phyloP scores from a whole-genome alignment of 2,329 filamentous ascomycete species.

The Simplicillium aogashimaense region DNA sequence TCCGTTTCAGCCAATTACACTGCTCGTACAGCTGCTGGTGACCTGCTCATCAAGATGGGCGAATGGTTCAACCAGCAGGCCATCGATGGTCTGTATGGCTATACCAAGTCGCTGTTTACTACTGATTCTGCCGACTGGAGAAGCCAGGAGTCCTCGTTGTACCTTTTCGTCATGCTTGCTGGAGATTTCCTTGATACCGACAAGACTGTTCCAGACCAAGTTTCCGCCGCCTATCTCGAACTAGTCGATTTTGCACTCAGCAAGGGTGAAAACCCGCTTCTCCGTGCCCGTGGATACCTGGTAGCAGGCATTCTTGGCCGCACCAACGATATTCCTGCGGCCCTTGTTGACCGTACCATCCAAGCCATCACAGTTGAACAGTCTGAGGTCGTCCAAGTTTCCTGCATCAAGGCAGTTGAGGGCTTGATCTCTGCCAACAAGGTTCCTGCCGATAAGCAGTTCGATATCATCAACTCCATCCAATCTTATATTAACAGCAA shows the following conservation, averaged over 20 bases:
- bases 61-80: constrained; percentile 76
- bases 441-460: constrained; percentile 46
- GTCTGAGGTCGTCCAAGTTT: constrained; percentile 83
- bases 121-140: constrained; percentile 41
- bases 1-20: constrained; percentile 95
- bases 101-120: constrained; percentile 66
- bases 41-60: constrained; percentile 83
- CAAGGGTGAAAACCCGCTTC: constrained; percentile 58
- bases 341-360: constrained; percentile 63
- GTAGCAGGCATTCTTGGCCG: constrained; percentile 73
- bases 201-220: constrained; percentile 57
- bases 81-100: constrained; percentile 67
- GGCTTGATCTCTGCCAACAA: constrained; percentile 46
- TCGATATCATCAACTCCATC: constrained; percentile 49
- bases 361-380: constrained; percentile 65
- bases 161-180: constrained; percentile 73
- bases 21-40: constrained; percentile 82
- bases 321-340: constrained; percentile 52
- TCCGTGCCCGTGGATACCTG: constrained; percentile 79
- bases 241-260: constrained; percentile 71
- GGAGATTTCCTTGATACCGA: constrained; percentile 74
- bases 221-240: constrained; percentile 66
- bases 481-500: constrained; percentile 68
- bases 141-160: constrained; percentile 71
- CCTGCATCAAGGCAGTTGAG: constrained; percentile 81